A percentile compares a stretch with the other conserved stretches of the same genome.
Conservation (phyloP, 2,329 filamentous ascomycete species). For the Aspergillus alliaceus region DNA sequence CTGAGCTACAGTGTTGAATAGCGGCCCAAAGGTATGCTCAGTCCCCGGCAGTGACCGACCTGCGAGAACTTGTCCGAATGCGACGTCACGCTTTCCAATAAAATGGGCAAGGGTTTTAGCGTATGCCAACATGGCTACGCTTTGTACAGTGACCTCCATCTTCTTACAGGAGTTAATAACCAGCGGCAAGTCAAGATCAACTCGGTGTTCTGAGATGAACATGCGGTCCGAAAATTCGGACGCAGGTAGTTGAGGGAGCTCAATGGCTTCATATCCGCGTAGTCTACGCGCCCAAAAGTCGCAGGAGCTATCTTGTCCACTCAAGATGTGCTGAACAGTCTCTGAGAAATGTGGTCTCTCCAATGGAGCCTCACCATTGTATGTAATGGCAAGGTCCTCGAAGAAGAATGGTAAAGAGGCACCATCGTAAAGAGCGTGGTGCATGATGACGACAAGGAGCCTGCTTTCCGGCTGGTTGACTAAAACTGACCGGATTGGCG, state of each 20-base stretch:
- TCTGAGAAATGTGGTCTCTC: constrained; percentile 33
- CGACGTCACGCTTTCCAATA: constrained; percentile 33
- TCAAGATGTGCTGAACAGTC: constrained; percentile 56
- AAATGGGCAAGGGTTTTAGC: constrained; percentile 29
- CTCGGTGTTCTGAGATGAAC: constrained; percentile 17
- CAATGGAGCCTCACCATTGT: constrained; percentile 41
- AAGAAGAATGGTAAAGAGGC: constrained; percentile 76
- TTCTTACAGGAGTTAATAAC: constrained; percentile 22
- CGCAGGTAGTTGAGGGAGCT: constrained; percentile 18
- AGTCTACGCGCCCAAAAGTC: constrained; percentile 25
- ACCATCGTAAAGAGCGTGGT: constrained; percentile 85
- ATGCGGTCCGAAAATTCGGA: constrained; percentile 12
- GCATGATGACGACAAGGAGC: constrained; percentile 63
- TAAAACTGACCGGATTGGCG: constrained; percentile 38
- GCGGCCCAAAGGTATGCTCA: constrained; percentile 51
- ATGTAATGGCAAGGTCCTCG: constrained; percentile 64
- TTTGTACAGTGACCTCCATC: constrained; percentile 32
- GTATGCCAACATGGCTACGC: constrained; percentile 29
- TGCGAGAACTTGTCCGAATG: constrained; percentile 54
- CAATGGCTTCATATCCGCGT: constrained; percentile 20
- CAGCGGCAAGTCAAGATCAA: constrained; percentile 18
- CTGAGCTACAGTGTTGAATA: constrained; percentile 58
- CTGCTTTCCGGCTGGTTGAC: constrained; percentile 26
- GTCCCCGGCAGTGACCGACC: constrained; percentile 51
- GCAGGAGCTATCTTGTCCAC: constrained; percentile 46